Evolutionary conservation across 306 rosid genomes (phyloP), one percentile per base, ranked within the genome.

Genomic region (Vigna unguiculata): DNA sequence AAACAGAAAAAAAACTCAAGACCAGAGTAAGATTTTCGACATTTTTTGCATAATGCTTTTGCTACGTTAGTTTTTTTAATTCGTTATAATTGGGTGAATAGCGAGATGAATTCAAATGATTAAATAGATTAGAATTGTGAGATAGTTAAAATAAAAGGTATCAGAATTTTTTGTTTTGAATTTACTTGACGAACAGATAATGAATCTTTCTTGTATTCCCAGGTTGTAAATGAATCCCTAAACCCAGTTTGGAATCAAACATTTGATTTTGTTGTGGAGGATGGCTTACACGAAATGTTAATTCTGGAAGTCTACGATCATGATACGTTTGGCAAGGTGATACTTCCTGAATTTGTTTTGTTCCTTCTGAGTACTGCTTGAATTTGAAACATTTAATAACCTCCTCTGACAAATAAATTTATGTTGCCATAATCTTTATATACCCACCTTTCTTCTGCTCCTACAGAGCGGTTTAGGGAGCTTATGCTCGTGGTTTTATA

Each of bases 241-340:
- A 92, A 92, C 74, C 98, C 98, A 46, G 87, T 85, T 52, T 95
- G 98, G 98, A 95, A 92, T 85, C 98, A 90, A 87, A 95, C 96
- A 49, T 92, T 90, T 65, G 97, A 95, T 84, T 92, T 95, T 75
- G 92, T 95, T 70, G 97, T 95, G 85, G 98, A 95, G 86, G 97
- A 95, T 80, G 96, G 88, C 21, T 87, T 90, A 64, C 97, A 89
- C 63, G 99, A 95, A 49, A 85, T 95, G 97, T 66, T 95, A 78
- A 86, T 86, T 15, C 51, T 89, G 54, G 97, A 95, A 83, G 91
- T 95, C 67, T 95, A 91, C 89, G 97, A 95, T 77, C 97, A 92
- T 64, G 99, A 95, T 86, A 92, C 96, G 43, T 95, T 95, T 79
- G 91, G 96, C 71, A 95, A 95, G 97, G 97, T 95, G 83, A 79